Evolutionary conservation across 2,329 filamentous ascomycete species (phyloP), one percentile per base, ranked within the genome.

Genomic region (Chaetomiaceae sp.): DNA sequence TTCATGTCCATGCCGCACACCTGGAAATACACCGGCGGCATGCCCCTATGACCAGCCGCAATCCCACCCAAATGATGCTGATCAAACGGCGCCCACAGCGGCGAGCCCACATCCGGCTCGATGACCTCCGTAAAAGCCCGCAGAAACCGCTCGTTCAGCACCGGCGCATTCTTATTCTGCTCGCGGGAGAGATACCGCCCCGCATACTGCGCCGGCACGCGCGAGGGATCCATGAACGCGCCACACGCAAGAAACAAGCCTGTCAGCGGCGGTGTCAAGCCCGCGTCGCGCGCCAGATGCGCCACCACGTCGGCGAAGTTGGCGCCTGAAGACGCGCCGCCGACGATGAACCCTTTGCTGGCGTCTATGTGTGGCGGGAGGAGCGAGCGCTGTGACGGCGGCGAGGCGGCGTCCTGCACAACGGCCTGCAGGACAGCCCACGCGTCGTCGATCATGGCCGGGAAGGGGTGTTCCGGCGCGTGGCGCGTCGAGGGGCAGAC

Each of bases 111-210:
- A 7, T 45, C 36, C n/a, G 36, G 35, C n/a, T 9, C 4, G 10
- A 34, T 34, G 8, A 27, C 42, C 19, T 29, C 36, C 2, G 9
- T 6, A 42, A 43, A 43, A 9, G 39, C 36, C 6, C 54, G 46
- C 9, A 65, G 56, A 4, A 55, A 50, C 2, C 53, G 49, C 2
- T 51, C 43, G 40, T 62, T 58, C 11, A 73, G 53, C 0, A 66
- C 50, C 1, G 64, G 62, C 1, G 64, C 64, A 22, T 65, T 42
- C 3, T 58, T 59, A 48, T 73, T 73, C 47, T 75, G 69, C 47
- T 68, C 62, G 1, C 61, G 54, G 1, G 67, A 68, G n/a, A 70
- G 51, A 47, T 60, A 72, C 6, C 63, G 38, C 1, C 60, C 44
- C 44, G 64, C 59, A 50, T 72, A 74, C 51, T 66, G 62, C 29